Base-by-base conservation (phyloP, 2,329 filamentous ascomycete genomes). In the Sporothrix variecibatus region DNA sequence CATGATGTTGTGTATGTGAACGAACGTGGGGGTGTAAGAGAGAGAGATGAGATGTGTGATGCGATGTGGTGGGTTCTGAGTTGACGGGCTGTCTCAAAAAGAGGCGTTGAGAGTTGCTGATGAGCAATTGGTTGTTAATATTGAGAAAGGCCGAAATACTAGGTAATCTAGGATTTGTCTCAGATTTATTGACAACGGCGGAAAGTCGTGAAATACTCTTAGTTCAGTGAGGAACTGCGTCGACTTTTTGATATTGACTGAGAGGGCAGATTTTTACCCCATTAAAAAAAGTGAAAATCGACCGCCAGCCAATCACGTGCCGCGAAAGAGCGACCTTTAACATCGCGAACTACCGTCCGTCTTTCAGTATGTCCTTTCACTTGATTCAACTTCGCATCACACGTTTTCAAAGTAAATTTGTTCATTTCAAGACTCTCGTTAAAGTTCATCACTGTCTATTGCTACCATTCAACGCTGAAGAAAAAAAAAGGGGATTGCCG, bases 201-300 rank as follows among this genome's bases (percentile, higher is more conserved):
- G 8, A 68, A n/a, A 26, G 12, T 34, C 7, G 60, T 26, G 1
- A 23, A 60, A 38, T 60, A 8, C 3, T 26, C 51, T 23, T 56
- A 8, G 28, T 20, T 60, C 15, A 23, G 62, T 5, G 15, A 67
- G 23, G 15, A 67, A 38, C 38, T 28, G 28, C 23, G 11, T n/a
- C 11, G 12, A 28, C 38, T n/a, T 38, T 43, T 28, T 23, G 9
- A 46, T 46, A 11, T 67, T 28, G 62, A 67, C 38, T 46, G 23
- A 5, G 17, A 46, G 23, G 26, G 72, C 65, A 72, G 68, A 73
- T 65, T 75, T 76, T 76, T 70, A 73, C 68, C 20, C 28, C 40
- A 64, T 53, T 26, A 12, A 53, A 51, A 69, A 49, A 40, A 72
- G 58, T 23, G 28, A 73, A 38, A 38, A 65, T 12, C 38, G 69